Evolutionary conservation across 768 basidiomycete genomes (phyloP).

Genomic region (Kwoniella shandongensis): DNA sequence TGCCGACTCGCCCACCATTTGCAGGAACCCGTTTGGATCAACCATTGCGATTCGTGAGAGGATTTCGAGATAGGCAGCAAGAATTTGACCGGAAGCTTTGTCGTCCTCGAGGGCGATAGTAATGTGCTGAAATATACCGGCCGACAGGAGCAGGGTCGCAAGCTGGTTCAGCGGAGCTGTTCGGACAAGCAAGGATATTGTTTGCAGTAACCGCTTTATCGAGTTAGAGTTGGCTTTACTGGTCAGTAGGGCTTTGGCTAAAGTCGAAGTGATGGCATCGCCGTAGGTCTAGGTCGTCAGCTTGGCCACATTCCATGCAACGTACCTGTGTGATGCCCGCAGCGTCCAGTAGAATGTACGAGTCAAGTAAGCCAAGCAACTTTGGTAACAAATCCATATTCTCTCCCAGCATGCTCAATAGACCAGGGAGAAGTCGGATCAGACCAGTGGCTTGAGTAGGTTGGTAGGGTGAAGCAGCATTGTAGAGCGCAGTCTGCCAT

Average conservation of each 20-base stretch:
- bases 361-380: conserved; percentile 43
- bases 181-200: conserved; percentile 41
- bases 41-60: conserved; percentile 45
- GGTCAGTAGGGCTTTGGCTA: conserved; percentile 24
- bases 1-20: conserved; percentile 42
- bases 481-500: conserved; percentile 49
- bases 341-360: conserved; percentile 49
- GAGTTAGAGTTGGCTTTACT: conserved; percentile 36
- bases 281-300: conserved; percentile 33
- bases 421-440: conserved; percentile 42
- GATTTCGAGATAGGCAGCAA: conserved; percentile 47
- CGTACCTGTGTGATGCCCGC: conserved; percentile 38
- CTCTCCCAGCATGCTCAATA: conserved; percentile 38
- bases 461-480: conserved; percentile 41
- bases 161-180: conserved; percentile 26
- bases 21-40: conserved; percentile 40
- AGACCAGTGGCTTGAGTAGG: conserved; percentile 40
- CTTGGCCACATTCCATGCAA: background rate
- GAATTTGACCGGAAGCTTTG: conserved; percentile 47
- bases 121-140: conserved; percentile 45
- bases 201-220: conserved; percentile 30
- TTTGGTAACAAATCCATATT: conserved; percentile 44
- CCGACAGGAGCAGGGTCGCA: conserved; percentile 37
- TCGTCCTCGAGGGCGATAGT: conserved; percentile 49
- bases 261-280: conserved; percentile 25